Conservation (phyloP, 441 rosid species). For the Monsonia emarginata region DNA sequence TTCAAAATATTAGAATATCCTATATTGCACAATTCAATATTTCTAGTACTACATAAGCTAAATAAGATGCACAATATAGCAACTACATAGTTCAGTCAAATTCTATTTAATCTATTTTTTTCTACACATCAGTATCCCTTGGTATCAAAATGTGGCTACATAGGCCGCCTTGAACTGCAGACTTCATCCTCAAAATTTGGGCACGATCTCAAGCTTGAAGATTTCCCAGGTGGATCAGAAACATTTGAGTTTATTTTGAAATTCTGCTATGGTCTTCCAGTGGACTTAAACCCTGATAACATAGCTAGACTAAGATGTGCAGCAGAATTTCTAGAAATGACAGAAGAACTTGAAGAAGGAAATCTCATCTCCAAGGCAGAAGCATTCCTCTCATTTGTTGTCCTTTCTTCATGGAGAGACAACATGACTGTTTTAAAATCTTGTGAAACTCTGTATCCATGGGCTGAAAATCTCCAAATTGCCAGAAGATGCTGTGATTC, state of each 20-base stretch:
- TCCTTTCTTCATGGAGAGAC: constrained; percentile 89
- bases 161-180: constrained; percentile 47
- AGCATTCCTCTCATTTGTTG: constrained; percentile 86
- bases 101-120: constrained; percentile 11
- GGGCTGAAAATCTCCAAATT: constrained; percentile 94
- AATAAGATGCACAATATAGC: too few relatives aligned
- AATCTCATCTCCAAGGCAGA: constrained; percentile 89
- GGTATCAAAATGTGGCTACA: constrained; percentile 80
- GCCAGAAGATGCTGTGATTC: constrained; percentile 87
- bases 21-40: too few relatives aligned
- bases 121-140: constrained; percentile 54
- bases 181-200: constrained; percentile 40
- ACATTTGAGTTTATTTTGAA: constrained; percentile 79
- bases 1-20: too few relatives aligned
- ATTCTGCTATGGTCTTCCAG: constrained; percentile 85
- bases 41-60: too few relatives aligned
- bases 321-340: constrained; percentile 91
- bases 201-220: constrained; percentile 51
- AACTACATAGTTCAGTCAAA: not conserved
- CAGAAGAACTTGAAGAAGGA: constrained; percentile 94
- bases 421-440: constrained; percentile 68
- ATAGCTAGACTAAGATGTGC: constrained; percentile 76
- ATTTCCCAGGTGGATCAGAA: constrained; percentile 80
- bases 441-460: constrained; percentile 80
- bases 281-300: constrained; percentile 78